Conservation (phyloP, 73 alveolate genomes). For the Blepharisma stoltei region DNA sequence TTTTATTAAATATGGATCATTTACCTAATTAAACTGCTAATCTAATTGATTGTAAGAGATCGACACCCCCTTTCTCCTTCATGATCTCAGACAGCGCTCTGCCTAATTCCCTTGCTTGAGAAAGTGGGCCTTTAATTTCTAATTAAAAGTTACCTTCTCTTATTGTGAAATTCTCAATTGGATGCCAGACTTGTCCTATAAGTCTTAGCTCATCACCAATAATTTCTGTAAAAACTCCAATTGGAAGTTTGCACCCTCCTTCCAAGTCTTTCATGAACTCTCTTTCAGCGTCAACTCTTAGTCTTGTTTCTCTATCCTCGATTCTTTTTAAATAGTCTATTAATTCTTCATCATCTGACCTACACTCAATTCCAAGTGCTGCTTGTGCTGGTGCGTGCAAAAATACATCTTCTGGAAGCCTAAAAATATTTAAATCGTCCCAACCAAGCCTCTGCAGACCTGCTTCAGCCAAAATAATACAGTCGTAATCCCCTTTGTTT, state of each 20-base stretch:
- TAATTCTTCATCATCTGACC: constrained; percentile 47
- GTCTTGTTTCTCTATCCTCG: constrained; percentile 46
- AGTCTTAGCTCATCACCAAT: constrained; percentile 25
- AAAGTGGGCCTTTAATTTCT: constrained; percentile 14
- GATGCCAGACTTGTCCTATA: constrained; percentile 42
- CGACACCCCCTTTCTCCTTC: constrained; percentile 43
- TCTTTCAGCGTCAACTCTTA: constrained; percentile 62
- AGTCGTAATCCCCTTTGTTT: constrained; percentile 53
- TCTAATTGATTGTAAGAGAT: not conserved
- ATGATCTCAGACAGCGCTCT: constrained; percentile 22
- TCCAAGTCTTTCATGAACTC: constrained; percentile 53
- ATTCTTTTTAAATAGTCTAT: constrained; percentile 29
- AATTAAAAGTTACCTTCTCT: constrained; percentile 27
- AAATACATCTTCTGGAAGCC: constrained; percentile 45
- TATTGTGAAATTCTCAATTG: constrained; percentile 16
- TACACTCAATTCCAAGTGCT: constrained; percentile 64
- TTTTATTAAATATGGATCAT: constrained; percentile 18
- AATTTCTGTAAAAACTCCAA: constrained; percentile 55
- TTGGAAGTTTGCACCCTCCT: constrained; percentile 80
- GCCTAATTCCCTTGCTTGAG: constrained; percentile 18
- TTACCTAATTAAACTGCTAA: not conserved
- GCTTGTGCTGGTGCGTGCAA: constrained; percentile 75
- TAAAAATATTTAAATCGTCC: constrained; percentile 37
- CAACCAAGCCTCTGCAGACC: constrained; percentile 67
- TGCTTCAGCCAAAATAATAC: constrained; percentile 70